These are phyloP conservation scores for Pseudognaphalium luteoalbum DNA, from an alignment of 129 eudicot genomes.

Conservation along the genomic window DNA sequence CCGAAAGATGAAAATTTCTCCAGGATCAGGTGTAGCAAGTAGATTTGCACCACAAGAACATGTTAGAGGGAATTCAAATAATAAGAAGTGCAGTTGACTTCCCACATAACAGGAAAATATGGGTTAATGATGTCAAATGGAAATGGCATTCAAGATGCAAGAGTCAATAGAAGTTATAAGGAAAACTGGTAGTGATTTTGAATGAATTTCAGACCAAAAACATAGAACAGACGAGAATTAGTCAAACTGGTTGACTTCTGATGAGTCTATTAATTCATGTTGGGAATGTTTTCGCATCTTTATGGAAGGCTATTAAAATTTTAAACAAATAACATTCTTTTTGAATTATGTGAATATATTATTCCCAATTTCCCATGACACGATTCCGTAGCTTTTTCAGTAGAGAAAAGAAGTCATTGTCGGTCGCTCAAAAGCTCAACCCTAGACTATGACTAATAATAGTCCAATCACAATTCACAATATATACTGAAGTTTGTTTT, in stretches of 20 bases:
- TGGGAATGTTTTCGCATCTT: not conserved
- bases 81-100: too few species aligned
- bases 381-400: too few species aligned
- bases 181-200: not conserved
- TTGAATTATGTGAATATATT: too few species aligned
- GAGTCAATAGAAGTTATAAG: not conserved
- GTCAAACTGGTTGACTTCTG: not conserved
- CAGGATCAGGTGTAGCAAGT: not conserved
- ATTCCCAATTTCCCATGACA: too few species aligned
- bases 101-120: not conserved
- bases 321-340: not conserved
- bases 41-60: too few species aligned
- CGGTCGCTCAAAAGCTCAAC: too few species aligned
- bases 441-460: too few species aligned
- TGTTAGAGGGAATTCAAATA: too few species aligned
- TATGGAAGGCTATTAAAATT: not conserved
- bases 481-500: not conserved
- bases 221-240: not conserved
- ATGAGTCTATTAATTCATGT: not conserved
- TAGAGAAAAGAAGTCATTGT: too few species aligned
- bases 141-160: not conserved
- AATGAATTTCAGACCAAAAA: not conserved
- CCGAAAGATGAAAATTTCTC: not conserved
- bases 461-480: too few species aligned
- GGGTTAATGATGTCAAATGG: not conserved